A percentile compares a stretch with the other conserved stretches of the same genome.
Evolutionary conservation across 192 early-diverging fungal genomes (phyloP).

Genomic region (Entomortierella chlamydospora): DNA sequence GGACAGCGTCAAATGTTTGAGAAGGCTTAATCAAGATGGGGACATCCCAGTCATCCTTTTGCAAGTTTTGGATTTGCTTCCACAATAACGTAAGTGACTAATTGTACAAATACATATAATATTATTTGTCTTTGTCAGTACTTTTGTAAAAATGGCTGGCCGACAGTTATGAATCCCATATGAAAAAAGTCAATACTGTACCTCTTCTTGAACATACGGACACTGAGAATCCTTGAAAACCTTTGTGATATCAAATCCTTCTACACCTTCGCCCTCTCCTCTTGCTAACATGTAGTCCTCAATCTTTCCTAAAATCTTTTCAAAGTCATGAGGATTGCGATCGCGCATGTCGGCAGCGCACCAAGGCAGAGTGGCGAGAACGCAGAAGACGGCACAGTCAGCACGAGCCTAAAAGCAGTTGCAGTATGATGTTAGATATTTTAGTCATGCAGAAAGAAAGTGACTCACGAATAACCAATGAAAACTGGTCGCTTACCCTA

Average conservation of each 20-base stretch:
- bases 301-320: conserved; percentile 57
- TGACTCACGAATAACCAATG: too few relatives aligned
- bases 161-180: too few relatives aligned
- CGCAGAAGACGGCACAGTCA: conserved; percentile 80
- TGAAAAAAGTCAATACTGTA: not conserved
- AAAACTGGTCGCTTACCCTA: conserved; percentile 15
- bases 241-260: conserved; percentile 47
- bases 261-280: conserved; percentile 46
- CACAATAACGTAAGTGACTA: conserved; percentile 54
- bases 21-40: conserved; percentile 62
- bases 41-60: conserved; percentile 60
- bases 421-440: too few relatives aligned
- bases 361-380: conserved; percentile 84
- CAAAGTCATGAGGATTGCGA: conserved; percentile 61
- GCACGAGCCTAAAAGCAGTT: conserved; percentile 56
- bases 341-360: conserved; percentile 62
- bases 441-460: too few relatives aligned
- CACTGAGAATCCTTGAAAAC: conserved; percentile 51
- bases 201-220: conserved; percentile 50
- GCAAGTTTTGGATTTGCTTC: conserved; percentile 58
- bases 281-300: conserved; percentile 63
- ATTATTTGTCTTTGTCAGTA: too few relatives aligned
- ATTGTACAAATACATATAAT: not conserved
- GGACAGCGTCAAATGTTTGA: conserved; percentile 58
- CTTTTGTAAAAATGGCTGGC: too few relatives aligned